Evolutionary conservation across 129 eudicot genomes (phyloP), one percentile per base, ranked within the genome.

Genomic region (Lactuca saligna): DNA sequence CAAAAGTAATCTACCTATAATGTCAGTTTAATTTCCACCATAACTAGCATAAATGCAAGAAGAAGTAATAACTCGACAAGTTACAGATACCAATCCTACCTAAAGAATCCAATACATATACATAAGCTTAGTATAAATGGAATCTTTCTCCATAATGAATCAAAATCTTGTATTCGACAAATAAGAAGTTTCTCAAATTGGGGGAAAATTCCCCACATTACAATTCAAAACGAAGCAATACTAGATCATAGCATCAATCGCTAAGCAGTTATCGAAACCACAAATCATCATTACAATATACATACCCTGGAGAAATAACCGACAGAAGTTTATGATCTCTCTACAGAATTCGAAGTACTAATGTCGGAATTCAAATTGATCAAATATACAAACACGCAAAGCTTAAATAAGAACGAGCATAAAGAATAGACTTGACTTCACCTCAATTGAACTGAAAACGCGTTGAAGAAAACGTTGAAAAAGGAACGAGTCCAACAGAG

Each of bases 311-410:
- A 39, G 3, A 34, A 67, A 34, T 56, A 53, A 67, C 55, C 55
- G 59, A 15, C 31, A 32, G 62, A 53, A 62, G 63, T 72, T 72
- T 63, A 73, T 49, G 69, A 73, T 71, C 68, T 71, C 60, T 71
- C 25, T 17, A 49, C 17, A 63, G 31, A 20, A 38, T 37, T 73
- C 49, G 54, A 75, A 49, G 39, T 48, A 38, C 4, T 33, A 50
- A 17, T 50, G 61, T 10, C 53, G 41, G 32, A 75, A 57, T 57
- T 49, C 44, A 38, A 62, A 7, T 62, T 37, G 14, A n/a, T 32
- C 50, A 33, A 25, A 61, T 54, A 62, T 51, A 61, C 4, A 37
- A 42, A 35, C 25, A 37, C 73, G 7, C 8, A 0, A 51, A 10
- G 15, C 4, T n/a, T 57, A 41, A 9, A 66, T 53, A 33, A 15